Evolutionary conservation across 225 moss, liverwort and hornwort species (phyloP), one percentile per base, ranked within the genome.

Genomic region (Climacium dendroides): DNA sequence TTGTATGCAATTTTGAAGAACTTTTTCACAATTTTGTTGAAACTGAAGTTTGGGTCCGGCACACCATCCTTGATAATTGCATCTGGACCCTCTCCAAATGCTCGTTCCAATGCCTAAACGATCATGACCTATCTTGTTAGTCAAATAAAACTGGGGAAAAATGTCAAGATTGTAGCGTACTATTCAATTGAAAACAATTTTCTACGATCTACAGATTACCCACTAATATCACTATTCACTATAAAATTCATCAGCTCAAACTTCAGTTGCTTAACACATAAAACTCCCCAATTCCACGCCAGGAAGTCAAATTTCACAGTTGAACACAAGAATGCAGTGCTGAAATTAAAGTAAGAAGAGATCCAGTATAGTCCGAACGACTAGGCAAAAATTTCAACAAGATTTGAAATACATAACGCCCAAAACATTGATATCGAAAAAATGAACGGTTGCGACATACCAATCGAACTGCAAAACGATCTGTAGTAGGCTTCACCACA

Each of bases 391-490:
- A 70, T 15, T 52, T 61, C 53, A 48, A 74, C 43, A 71, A 32
- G 43, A 12, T 26, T 54, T 84, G 34, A 60, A 37, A 26, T n/a
- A 80, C 43, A 24, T 17, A 59, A 87, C 43, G n/a, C 54, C 32
- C 13, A 34, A 19, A 80, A 62, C 47, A 47, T 26, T 86, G 15
- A 76, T 26, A 52, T 74, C 81, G 62, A 79, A 53, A 73, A 85
- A 50, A 47, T 43, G 54, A 48, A 85, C 71, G 64, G 76, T 19
- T n/a, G 60, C 41, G 62, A 88, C 93, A 48, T 91, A 99, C 98
- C 98, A 99, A 78, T 63, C 95, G 96, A 87, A 99, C 93, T 84
- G 96, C 97, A 90, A 99, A 99, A 73, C 96, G 94, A 91, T 99
- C 96, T 48, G 94, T 99, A 23, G 95, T 94, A 57, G 97, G 96